Evolutionary conservation across 148 eudicot genomes (phyloP), one percentile per base, ranked within the genome.

Genomic region (Spergularia bocconei): DNA sequence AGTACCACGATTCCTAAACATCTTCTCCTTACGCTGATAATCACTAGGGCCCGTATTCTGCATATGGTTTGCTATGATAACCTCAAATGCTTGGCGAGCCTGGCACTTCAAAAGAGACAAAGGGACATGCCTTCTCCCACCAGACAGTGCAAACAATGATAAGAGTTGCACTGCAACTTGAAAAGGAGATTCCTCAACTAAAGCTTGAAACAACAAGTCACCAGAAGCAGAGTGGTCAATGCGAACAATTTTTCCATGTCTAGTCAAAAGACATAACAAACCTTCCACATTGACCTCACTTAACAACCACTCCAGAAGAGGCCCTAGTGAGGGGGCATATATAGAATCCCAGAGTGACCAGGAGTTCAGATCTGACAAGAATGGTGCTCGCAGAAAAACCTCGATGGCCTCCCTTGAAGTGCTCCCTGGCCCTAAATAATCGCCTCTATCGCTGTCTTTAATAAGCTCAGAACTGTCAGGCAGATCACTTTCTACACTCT

Each of bases 311-410:
- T 68, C 78, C 56, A 91, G 74, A 75, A 95, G 87, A 70, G 99
- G 91, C 74, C 99, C 99, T 69, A 95, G 88, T 36, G 96, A 85
- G 10, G 99, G 94, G 73, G 87, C 88, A 86, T 80, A 95, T 53
- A 85, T 48, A 76, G 77, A 74, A 72, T 91, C 96, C 99, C 99
- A 95, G 80, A 90, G 97, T 21, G 83, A 81, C 97, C 97, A 92
- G 47, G 82, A 77, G 63, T 68, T 78, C 66, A 95, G 76, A 87
- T 95, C 97, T 55, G 82, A 80, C 75, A 95, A 76, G 88, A 89
- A 90, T 51, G 99, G 99, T 73, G 93, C 91, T 79, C 63, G 83
- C 55, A 85, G 89, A 63, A 95, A 82, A 61, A 81, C 83, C 53
- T 89, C 87, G 65, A 86, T 67, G 50, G 97, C 97, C 78, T 95